Evolutionary conservation across 768 basidiomycete genomes (phyloP).

Genomic region (Boletus speciosus): DNA sequence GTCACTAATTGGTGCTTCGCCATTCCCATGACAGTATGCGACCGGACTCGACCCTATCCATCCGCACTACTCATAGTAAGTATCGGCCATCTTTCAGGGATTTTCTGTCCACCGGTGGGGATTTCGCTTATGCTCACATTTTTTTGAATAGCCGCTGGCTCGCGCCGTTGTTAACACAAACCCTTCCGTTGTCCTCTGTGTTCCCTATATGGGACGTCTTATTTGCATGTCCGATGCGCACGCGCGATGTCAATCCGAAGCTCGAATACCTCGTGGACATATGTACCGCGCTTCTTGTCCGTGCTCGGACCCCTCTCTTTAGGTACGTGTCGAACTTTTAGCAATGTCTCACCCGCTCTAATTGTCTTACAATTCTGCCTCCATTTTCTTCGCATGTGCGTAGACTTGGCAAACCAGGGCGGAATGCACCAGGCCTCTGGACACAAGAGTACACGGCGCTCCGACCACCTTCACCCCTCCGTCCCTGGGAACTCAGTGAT

Average conservation of each 20-base stretch:
- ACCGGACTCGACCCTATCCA: constrained; percentile 67
- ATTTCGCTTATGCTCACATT: neutral
- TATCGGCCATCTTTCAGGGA: constrained; percentile 1
- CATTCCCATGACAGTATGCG: constrained; percentile 39
- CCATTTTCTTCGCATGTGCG: neutral
- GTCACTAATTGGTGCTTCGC: neutral
- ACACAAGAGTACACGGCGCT: constrained; percentile 38
- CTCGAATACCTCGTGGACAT: constrained; percentile 68
- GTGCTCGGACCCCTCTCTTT: constrained; percentile 50
- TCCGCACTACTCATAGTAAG: constrained; percentile 81
- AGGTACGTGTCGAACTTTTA: constrained; percentile 39
- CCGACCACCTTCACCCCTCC: constrained; percentile 42
- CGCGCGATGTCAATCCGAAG: constrained; percentile 53
- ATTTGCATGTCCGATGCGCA: constrained; percentile 56
- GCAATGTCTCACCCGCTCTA: neutral
- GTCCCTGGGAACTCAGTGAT: constrained; percentile 53
- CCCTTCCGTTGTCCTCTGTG: constrained; percentile 60
- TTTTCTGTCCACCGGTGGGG: neutral
- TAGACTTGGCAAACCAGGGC: constrained; percentile 52
- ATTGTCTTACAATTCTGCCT: neutral
- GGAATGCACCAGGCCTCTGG: constrained; percentile 52
- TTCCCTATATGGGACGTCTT: constrained; percentile 69
- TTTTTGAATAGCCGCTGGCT: constrained; percentile 61
- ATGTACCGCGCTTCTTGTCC: constrained; percentile 65
- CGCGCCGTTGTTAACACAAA: constrained; percentile 66